Conservation (phyloP, 495 filamentous ascomycete genomes). For the Hypoxylon fuscum region DNA sequence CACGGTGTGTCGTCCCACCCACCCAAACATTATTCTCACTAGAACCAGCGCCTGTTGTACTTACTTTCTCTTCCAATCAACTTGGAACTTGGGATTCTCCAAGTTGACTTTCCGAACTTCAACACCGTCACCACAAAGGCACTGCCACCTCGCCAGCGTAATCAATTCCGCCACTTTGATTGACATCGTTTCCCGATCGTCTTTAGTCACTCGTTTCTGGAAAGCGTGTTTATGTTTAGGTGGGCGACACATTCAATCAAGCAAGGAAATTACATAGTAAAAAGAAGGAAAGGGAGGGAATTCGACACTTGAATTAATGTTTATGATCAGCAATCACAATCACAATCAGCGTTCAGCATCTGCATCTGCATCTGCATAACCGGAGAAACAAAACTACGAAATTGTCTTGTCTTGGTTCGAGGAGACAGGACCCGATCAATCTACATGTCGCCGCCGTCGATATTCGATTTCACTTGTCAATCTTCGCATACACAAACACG, state of each 20-base stretch:
- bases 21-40: conserved; percentile 30
- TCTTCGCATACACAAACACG: conserved; percentile 22
- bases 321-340: no score
- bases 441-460: conserved; percentile 36
- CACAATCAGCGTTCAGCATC: background rate
- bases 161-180: conserved; percentile 28
- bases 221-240: conserved; percentile 31
- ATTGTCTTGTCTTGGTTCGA: background rate
- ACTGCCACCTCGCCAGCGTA: conserved; percentile 35
- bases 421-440: conserved; percentile 13
- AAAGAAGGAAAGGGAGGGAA: no score
- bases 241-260: conserved; percentile 20
- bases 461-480: conserved; percentile 21
- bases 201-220: conserved; percentile 41
- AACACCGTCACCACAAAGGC: conserved; percentile 33
- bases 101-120: conserved; percentile 36
- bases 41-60: no score
- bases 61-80: conserved; percentile 35
- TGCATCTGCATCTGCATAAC: conserved; percentile 18
- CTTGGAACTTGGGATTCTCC: conserved; percentile 15
- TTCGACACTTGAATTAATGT: background rate
- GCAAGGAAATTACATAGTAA: no score
- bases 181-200: conserved; percentile 22
- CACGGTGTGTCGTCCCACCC: conserved; percentile 27
- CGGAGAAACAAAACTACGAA: background rate